Evolutionary conservation across 2,329 filamentous ascomycete genomes (phyloP).

Genomic region (Lasiodiplodia sp.): DNA sequence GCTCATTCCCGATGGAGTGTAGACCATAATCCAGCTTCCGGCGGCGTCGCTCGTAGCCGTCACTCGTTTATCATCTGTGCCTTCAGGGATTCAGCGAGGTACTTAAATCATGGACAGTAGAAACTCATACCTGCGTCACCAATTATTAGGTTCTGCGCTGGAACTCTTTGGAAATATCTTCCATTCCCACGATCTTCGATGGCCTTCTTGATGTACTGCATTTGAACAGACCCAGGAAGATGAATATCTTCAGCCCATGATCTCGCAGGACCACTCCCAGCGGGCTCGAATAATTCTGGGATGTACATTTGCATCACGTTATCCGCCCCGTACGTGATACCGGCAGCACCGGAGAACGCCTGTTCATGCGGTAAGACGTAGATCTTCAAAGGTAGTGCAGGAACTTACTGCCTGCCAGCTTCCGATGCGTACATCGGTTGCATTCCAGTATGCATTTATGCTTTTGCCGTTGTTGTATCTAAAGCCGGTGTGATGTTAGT

Average conservation of each 20-base stretch:
- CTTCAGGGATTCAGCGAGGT: neutral
- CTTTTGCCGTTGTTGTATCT: neutral
- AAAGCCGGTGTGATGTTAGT: neutral
- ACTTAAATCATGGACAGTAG: neutral
- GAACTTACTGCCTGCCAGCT: neutral
- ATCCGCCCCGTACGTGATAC: neutral
- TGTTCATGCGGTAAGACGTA: neutral
- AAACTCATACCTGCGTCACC: neutral
- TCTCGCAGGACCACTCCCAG: neutral
- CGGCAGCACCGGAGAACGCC: neutral
- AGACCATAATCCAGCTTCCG: neutral
- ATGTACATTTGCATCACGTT: conserved; percentile 2
- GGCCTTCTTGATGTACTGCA: neutral
- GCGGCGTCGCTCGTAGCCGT: neutral
- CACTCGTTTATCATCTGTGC: neutral
- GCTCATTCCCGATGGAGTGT: neutral
- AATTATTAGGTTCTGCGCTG: neutral
- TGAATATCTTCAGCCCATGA: neutral
- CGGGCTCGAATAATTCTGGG: neutral
- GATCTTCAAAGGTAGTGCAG: neutral
- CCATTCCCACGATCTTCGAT: neutral
- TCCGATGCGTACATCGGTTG: neutral
- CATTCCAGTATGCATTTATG: neutral
- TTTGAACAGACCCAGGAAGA: neutral
- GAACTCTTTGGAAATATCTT: neutral